Percentiles rank a stretch among this genome's conserved stretches.
These are phyloP conservation scores for Rubia balearica DNA, from an alignment of 305 asterid species.

Conservation along the genomic window DNA sequence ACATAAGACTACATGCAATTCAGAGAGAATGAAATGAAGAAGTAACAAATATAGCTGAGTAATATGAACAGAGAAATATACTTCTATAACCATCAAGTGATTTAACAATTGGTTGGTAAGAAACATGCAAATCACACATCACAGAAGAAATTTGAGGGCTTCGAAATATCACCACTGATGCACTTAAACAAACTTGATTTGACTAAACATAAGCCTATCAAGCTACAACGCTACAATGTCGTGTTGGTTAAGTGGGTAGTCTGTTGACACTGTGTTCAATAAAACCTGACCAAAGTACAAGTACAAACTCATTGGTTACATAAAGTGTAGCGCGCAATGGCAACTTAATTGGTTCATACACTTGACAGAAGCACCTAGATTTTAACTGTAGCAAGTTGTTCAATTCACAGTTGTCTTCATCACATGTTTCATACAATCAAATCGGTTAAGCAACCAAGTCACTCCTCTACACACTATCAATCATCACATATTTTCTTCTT, in stretches of 20 bases:
- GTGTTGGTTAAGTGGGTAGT: background rate
- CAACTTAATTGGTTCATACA: background rate
- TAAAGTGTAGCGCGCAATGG: background rate
- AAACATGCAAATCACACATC: background rate
- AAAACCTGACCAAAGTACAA: background rate
- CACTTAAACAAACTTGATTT: background rate
- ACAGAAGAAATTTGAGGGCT: background rate
- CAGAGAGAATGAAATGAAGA: background rate
- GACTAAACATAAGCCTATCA: background rate
- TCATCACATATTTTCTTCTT: background rate
- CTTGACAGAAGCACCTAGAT: background rate
- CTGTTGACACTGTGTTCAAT: background rate
- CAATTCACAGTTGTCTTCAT: background rate
- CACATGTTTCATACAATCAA: background rate
- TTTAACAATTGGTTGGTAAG: background rate
- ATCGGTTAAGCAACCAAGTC: background rate
- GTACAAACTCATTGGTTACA: background rate
- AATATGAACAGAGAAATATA: background rate
- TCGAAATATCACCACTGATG: background rate
- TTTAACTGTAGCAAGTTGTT: background rate
- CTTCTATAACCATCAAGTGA: background rate
- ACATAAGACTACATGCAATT: conserved; percentile 39
- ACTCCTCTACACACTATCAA: background rate
- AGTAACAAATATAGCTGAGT: background rate
- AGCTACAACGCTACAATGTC: background rate